phyloP scores from a whole-genome alignment of 148 eudicot species.

The Amaranthus cruentus region DNA sequence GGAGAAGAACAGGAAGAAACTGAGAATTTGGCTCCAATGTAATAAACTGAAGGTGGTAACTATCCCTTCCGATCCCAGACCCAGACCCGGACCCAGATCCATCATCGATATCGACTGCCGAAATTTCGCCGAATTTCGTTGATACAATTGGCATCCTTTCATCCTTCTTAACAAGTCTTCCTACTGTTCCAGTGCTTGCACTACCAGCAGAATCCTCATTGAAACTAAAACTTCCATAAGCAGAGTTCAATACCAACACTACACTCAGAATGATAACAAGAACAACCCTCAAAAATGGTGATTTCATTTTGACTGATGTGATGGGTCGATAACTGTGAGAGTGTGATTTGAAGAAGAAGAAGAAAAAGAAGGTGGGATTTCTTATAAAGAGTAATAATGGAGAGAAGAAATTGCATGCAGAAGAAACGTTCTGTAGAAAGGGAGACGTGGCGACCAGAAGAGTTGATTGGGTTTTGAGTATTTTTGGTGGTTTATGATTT shows the following conservation, averaged over 20 bases:
- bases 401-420: slow-evolving; percentile 33
- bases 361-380: neutral
- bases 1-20: slow-evolving; percentile 69
- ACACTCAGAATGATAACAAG: neutral
- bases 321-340: neutral
- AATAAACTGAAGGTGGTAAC: slow-evolving; percentile 66
- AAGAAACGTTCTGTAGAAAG: slow-evolving; percentile 34
- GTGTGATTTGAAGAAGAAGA: neutral
- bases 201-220: slow-evolving; percentile 4
- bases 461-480: neutral
- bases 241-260: neutral
- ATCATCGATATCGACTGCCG: slow-evolving; percentile 44
- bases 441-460: slow-evolving; percentile 20
- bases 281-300: neutral
- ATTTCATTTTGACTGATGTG: neutral
- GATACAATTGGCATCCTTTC: slow-evolving; percentile 36
- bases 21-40: slow-evolving; percentile 67
- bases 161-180: slow-evolving; percentile 41
- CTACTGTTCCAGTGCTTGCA: slow-evolving; percentile 25
- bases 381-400: neutral
- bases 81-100: slow-evolving; percentile 16
- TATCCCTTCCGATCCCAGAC: slow-evolving; percentile 20
- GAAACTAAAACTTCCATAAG: slow-evolving; percentile 3
- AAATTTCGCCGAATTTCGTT: slow-evolving; percentile 48
- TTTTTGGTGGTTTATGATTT: neutral